Percentiles rank a stretch among this genome's conserved stretches.
These are phyloP conservation scores for Cucumis sativus DNA, from an alignment of 306 rosid species.

Conservation along the genomic window Cucumber_9930_V3 NC_026656.2:22254501-22255000, in stretches of 20 bases:
- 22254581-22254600: not conserved
- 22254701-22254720: not conserved
- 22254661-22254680: not conserved
- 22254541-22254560: not conserved
- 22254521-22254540: not conserved
- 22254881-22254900: conserved; percentile 95
- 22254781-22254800: conserved; percentile 64
- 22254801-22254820: conserved; percentile 53
- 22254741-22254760: not conserved
- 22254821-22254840: conserved; percentile 81
- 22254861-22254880: conserved; percentile 76
- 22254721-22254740: not conserved
- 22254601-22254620: not conserved
- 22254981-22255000: conserved; percentile 50
- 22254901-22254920: conserved; percentile 66
- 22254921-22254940: conserved; percentile 36
- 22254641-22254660: not conserved
- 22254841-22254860: conserved; percentile 76
- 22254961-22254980: conserved; percentile 64
- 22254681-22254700: not conserved
- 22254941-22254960: conserved; percentile 75
- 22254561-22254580: not conserved
- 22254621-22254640: not conserved
- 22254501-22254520: not conserved
- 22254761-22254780: conserved; percentile 94